Conservation (phyloP, 2,329 filamentous ascomycete species). For the Colletotrichum plurivorum region DNA sequence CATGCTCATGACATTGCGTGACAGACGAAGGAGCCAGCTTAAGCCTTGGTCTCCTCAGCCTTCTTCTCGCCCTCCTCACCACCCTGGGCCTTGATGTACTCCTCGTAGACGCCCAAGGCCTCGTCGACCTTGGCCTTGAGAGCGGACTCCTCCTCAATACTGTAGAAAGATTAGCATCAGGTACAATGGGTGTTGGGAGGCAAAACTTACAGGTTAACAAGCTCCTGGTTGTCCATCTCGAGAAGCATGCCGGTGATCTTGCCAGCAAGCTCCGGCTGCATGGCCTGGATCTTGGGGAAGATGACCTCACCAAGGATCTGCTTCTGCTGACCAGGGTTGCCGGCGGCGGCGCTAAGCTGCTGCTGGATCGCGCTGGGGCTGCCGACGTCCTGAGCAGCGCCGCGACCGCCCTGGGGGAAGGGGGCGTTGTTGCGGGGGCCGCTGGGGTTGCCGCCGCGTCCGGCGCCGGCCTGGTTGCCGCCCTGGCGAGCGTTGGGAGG, state of each 20-base stretch:
- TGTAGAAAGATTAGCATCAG: slow-evolving; percentile 55
- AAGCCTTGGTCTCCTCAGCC: slow-evolving; percentile 60
- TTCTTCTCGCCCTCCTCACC: slow-evolving; percentile 67
- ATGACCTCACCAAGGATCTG: slow-evolving; percentile 98
- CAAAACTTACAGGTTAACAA: slow-evolving; percentile 90
- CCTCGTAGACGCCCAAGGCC: slow-evolving; percentile 96
- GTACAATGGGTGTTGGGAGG: neutral
- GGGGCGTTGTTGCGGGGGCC: slow-evolving; percentile 60
- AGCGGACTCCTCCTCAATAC: slow-evolving; percentile 89
- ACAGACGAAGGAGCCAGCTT: slow-evolving; percentile 41
- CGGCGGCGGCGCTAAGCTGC: slow-evolving; percentile 68
- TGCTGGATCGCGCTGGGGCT: slow-evolving; percentile 63
- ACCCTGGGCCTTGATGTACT: slow-evolving; percentile 93
- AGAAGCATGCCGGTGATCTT: slow-evolving; percentile 99
- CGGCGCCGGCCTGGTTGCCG: slow-evolving; percentile 59
- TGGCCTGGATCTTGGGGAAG: slow-evolving; percentile 97
- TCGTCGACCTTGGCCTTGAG: slow-evolving; percentile 97
- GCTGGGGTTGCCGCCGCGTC: slow-evolving; percentile 59
- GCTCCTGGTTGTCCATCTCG: slow-evolving; percentile 98
- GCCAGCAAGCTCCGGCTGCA: slow-evolving; percentile 95
- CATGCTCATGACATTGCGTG: slow-evolving; percentile 39
- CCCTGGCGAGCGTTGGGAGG: slow-evolving; percentile 69
- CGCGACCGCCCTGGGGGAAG: slow-evolving; percentile 64
- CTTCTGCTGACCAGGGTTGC: slow-evolving; percentile 86
- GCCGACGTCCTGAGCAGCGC: slow-evolving; percentile 49